Percentiles rank a stretch among this genome's conserved stretches.
phyloP scores from a whole-genome alignment of 495 filamentous ascomycete genomes.

The Lasiosphaeria hispida region DNA sequence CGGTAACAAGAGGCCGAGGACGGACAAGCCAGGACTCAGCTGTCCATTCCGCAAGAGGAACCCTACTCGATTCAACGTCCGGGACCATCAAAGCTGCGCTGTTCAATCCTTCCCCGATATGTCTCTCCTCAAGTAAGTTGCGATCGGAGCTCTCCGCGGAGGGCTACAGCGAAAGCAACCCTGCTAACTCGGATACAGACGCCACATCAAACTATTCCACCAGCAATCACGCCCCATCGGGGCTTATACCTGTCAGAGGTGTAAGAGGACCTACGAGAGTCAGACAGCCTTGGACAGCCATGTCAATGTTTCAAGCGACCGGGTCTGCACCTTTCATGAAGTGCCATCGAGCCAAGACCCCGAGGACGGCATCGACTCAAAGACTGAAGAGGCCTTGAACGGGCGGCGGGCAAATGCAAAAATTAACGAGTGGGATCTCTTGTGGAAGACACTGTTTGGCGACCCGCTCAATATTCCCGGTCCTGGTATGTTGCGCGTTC shows the following conservation, averaged over 20 bases:
- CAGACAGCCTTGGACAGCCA: constrained; percentile 21
- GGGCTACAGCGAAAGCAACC: background rate
- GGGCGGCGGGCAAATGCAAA: constrained; percentile 27
- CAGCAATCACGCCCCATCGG: constrained; percentile 9
- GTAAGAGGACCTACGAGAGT: constrained; percentile 18
- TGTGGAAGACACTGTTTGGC: constrained; percentile 31
- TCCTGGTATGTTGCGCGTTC: constrained; percentile 11
- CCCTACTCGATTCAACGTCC: constrained; percentile 37
- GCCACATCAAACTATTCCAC: constrained; percentile 32
- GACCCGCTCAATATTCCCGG: constrained; percentile 2
- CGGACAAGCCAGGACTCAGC: constrained; percentile 13
- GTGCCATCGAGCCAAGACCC: constrained; percentile 19
- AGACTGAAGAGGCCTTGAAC: constrained; percentile 25
- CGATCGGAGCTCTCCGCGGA: background rate
- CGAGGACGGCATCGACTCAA: constrained; percentile 30
- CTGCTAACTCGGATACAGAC: constrained; percentile 9
- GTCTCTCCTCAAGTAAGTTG: constrained; percentile 32
- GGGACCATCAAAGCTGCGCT: constrained; percentile 31
- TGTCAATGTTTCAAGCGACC: constrained; percentile 6
- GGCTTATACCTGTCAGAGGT: constrained; percentile 24
- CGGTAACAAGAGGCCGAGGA: constrained; percentile 16
- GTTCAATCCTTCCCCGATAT: constrained; percentile 26
- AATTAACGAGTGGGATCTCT: constrained; percentile 25
- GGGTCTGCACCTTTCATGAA: constrained; percentile 21
- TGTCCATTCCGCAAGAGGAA: constrained; percentile 42